Evolutionary conservation across 805 yeast species (phyloP).

Genomic region (Ascoidea rubescens): DNA sequence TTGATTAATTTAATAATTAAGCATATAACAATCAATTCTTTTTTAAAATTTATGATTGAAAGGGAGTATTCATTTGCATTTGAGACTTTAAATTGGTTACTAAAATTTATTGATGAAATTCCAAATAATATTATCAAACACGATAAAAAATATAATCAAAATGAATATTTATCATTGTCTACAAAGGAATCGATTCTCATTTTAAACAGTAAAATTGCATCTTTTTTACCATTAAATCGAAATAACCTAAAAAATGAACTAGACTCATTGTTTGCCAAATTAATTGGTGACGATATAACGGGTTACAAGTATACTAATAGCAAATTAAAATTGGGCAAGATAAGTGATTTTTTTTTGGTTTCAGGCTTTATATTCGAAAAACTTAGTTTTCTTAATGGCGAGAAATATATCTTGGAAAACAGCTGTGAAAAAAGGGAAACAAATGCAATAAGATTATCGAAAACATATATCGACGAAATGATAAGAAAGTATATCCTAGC

Average conservation of each 20-base stretch:
- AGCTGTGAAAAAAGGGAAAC: not conserved
- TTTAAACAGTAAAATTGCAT: not conserved
- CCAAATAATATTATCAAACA: not conserved
- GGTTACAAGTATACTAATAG: too few species aligned
- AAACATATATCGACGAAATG: constrained; percentile 20
- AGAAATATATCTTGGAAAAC: constrained; percentile 10
- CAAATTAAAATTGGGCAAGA: not conserved
- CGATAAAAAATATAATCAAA: too few species aligned
- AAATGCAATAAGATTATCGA: constrained; percentile 7
- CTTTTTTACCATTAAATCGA: not conserved
- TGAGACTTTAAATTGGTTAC: constrained; percentile 1
- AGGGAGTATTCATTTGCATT: not conserved
- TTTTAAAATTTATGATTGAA: not conserved
- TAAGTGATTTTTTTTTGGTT: constrained; percentile 11
- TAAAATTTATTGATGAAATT: not conserved
- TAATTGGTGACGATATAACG: not conserved
- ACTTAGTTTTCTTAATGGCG: constrained; percentile 11
- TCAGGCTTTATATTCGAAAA: constrained; percentile 12
- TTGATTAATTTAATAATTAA: constrained; percentile 5
- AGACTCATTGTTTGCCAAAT: not conserved
- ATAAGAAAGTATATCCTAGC: constrained; percentile 25
- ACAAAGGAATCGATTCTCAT: not conserved
- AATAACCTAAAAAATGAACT: too few species aligned
- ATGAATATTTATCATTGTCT: not conserved
- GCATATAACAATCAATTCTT: constrained; percentile 1